phyloP scores from a whole-genome alignment of 2,329 filamentous ascomycete genomes.

The Epichloe sibirici region DNA sequence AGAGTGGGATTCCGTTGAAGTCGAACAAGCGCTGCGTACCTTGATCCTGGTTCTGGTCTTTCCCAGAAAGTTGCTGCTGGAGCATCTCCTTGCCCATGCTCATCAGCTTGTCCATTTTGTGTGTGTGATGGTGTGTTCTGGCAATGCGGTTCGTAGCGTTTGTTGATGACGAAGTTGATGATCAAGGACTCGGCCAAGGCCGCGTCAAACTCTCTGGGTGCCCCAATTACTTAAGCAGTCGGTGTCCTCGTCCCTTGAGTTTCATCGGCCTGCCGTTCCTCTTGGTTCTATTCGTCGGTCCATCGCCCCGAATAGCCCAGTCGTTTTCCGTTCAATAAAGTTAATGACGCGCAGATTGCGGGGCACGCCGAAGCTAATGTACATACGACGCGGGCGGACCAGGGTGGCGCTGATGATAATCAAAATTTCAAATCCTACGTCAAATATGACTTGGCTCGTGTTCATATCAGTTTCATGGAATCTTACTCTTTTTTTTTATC shows the following conservation, averaged over 20 bases:
- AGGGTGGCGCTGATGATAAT: too few species aligned
- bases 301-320: not conserved
- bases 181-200: too few species aligned
- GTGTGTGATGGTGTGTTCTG: constrained; percentile 7
- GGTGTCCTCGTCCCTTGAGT: not conserved
- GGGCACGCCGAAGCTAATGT: not conserved
- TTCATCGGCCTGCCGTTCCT: not conserved
- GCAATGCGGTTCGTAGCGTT: too few species aligned
- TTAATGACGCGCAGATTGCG: not conserved
- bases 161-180: too few species aligned
- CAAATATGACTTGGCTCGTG: too few species aligned
- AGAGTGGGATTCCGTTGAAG: too few species aligned
- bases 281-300: not conserved
- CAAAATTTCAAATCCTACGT: too few species aligned
- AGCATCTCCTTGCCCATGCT: constrained; percentile 22
- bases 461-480: too few species aligned
- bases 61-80: constrained; percentile 4
- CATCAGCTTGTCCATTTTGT: constrained; percentile 26
- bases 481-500: not conserved
- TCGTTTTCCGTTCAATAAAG: too few species aligned
- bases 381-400: too few species aligned
- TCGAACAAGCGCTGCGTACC: not conserved
- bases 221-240: too few species aligned
- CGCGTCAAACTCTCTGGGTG: too few species aligned
- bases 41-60: constrained; percentile 1